Percentiles rank a stretch among this genome's conserved stretches.
These are phyloP conservation scores for Handroanthus guayacan DNA, from an alignment of 257 asterid genomes.

Conservation along the genomic window DNA sequence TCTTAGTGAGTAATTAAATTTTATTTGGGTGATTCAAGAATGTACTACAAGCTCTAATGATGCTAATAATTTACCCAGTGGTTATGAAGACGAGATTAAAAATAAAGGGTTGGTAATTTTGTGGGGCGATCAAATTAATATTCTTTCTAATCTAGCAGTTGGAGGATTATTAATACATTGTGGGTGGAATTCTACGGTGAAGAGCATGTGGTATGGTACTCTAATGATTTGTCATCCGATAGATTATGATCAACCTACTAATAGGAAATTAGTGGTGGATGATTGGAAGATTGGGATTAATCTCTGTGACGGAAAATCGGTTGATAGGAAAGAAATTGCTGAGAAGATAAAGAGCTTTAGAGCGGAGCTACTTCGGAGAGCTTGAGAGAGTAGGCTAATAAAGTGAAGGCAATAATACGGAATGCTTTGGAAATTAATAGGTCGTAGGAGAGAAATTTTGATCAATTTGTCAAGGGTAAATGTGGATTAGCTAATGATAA, in stretches of 20 bases:
- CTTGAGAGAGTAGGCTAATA: slow-evolving; percentile 30
- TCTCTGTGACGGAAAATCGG: slow-evolving; percentile 1
- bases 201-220: slow-evolving; percentile 44
- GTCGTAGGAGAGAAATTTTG: slow-evolving; percentile 36
- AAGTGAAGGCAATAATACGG: slow-evolving; percentile 23
- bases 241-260: slow-evolving; percentile 36
- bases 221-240: slow-evolving; percentile 49
- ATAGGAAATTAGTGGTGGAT: slow-evolving; percentile 45
- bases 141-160: neutral
- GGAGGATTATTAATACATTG: neutral
- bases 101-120: neutral
- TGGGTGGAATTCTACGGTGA: slow-evolving; percentile 10
- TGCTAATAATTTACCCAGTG: neutral
- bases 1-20: too few relatives aligned
- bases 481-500: too few relatives aligned
- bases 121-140: neutral
- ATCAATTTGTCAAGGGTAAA: slow-evolving; percentile 32
- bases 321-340: slow-evolving; percentile 16
- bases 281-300: slow-evolving; percentile 45
- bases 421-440: slow-evolving; percentile 33
- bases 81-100: neutral
- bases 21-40: slow-evolving; percentile 16
- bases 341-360: slow-evolving; percentile 38
- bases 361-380: slow-evolving; percentile 9
- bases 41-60: neutral